A percentile compares a stretch with the other conserved stretches of the same genome.
Evolutionary conservation across 805 yeast genomes (phyloP).

Genomic region (Starmerella kuoi): DNA sequence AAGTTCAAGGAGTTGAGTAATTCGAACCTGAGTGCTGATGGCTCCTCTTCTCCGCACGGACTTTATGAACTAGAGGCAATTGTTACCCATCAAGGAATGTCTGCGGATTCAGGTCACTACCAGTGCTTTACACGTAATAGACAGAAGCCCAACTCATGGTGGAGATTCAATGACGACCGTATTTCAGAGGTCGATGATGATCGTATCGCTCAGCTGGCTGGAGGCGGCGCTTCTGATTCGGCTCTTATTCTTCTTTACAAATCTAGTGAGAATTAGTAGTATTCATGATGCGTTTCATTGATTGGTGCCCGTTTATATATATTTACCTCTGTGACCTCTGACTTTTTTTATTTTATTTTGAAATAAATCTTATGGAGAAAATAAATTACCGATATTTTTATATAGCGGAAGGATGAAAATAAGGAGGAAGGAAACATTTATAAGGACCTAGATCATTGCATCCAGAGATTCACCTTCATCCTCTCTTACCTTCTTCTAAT

Average conservation of each 20-base stretch:
- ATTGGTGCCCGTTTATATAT: too few species aligned
- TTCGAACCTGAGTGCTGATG: constrained; percentile 32
- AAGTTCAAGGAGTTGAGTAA: constrained; percentile 29
- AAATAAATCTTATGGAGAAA: too few species aligned
- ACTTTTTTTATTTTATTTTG: too few species aligned
- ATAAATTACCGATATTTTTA: too few species aligned
- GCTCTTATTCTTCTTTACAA: constrained; percentile 82
- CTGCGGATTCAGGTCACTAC: constrained; percentile 96
- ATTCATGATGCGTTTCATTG: too few species aligned
- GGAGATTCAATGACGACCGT: constrained; percentile 87
- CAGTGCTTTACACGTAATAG: constrained; percentile 75
- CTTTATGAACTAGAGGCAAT: constrained; percentile 73
- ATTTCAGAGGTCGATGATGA: constrained; percentile 68
- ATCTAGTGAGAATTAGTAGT: constrained; percentile 50
- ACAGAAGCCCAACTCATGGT: constrained; percentile 63
- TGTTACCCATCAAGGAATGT: constrained; percentile 86
- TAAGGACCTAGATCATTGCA: too few species aligned
- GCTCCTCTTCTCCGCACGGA: constrained; percentile 74
- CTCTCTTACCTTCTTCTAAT: too few species aligned
- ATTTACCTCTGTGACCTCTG: too few species aligned
- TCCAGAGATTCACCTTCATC: too few species aligned
- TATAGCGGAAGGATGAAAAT: too few species aligned
- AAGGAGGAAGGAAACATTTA: too few species aligned
- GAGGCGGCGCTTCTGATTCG: constrained; percentile 95
- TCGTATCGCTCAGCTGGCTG: constrained; percentile 73